Evolutionary conservation across 1,284 basidiomycete species (phyloP).

Genomic region (Puccinia novopanici): DNA sequence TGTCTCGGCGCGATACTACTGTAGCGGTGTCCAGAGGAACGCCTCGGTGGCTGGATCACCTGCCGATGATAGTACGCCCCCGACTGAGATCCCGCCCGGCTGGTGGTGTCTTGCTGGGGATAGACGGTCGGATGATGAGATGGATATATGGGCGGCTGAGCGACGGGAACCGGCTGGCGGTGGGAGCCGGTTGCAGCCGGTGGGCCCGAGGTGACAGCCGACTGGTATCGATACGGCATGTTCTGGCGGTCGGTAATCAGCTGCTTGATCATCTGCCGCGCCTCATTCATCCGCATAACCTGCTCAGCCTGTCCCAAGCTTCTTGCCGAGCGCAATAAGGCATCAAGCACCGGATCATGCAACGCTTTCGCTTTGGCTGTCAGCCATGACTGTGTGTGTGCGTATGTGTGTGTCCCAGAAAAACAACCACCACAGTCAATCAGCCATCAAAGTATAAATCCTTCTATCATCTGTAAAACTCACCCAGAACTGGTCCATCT

Average conservation of each 20-base stretch:
- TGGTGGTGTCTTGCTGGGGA: too few species aligned
- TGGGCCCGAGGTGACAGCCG: too few species aligned
- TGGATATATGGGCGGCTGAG: background rate
- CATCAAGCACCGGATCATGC: conserved; percentile 22
- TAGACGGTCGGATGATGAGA: background rate
- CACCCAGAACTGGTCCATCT: conserved; percentile 38
- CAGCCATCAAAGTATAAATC: background rate
- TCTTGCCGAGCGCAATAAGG: background rate
- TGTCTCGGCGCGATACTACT: background rate
- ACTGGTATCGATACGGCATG: background rate
- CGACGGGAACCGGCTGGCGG: background rate
- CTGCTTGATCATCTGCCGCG: conserved; percentile 2
- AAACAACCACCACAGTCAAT: background rate
- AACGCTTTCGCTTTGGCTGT: conserved; percentile 22
- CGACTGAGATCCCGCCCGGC: background rate
- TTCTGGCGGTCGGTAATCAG: background rate
- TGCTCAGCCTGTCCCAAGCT: background rate
- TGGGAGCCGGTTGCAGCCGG: background rate
- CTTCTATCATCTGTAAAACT: background rate
- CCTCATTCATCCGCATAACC: conserved; percentile 10
- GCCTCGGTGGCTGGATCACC: background rate
- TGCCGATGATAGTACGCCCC: background rate
- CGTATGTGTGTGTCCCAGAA: background rate
- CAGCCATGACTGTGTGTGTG: conserved; percentile 1
- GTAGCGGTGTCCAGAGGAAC: background rate